Evolutionary conservation across 208 protist species (phyloP), one percentile per base, ranked within the genome.

Genomic region (Leishmania arabica): DNA sequence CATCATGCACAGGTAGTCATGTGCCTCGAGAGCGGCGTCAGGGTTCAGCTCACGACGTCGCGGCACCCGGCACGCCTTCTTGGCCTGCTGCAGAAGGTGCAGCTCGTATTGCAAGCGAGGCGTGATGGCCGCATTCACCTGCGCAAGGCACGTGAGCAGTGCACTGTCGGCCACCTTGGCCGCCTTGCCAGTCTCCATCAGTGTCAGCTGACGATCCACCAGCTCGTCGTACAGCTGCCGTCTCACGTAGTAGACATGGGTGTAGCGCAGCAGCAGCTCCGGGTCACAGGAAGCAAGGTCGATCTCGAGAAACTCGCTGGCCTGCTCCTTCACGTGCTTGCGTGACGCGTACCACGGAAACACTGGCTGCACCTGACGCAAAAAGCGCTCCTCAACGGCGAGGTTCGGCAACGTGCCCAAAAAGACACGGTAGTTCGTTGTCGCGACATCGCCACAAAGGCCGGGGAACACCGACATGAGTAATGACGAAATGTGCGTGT

Each of bases 1-100:
- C 95, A 98, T 98, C 93, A 98, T 96, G 84, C 91, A 97, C n/a
- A 95, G 78, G 71, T 89, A 89, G 80, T 98, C 95, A 75, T 94
- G 90, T 17, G 90, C 66, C 66, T 96, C 91, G 34, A 98, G 87
- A 62, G 90, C 82, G 24, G 89, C 81, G n/a, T 86, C 83, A 24
- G 95, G 91, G 69, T 87, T 84, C 51, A 97, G 87, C 76, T 97
- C 94, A 34, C 94, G 92, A 47, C 92, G 86, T 53, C 83, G 76
- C n/a, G 94, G 84, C 37, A 92, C 88, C 42, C 71, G 80, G 68
- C 91, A 90, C 6, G 75, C 56, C 56, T 83, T 85, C 83, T 96
- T 97, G 19, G 89, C 89, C 51, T 80, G 80, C 78, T 91, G 78
- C 83, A 98, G 76, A 62, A 85, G 62, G 11, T 84, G 72, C 47